These are phyloP conservation scores for Huntiella abstrusa DNA, from an alignment of 2,329 filamentous ascomycete species.

Conservation along the genomic window DNA sequence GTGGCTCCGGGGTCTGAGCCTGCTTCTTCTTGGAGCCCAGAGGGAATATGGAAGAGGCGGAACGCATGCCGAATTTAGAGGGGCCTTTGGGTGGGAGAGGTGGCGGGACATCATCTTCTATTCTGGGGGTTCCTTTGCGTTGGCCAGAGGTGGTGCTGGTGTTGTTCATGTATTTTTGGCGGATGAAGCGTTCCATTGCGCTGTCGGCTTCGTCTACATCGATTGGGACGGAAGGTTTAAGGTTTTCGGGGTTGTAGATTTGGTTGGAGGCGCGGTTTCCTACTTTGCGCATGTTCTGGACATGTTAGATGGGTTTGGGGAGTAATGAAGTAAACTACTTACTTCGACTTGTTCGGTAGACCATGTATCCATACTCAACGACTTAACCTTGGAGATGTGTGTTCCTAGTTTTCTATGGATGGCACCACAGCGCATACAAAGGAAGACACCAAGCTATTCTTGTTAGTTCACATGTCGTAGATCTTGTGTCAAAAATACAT, in stretches of 20 bases:
- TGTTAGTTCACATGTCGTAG: neutral
- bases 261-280: constrained; percentile 78
- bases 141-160: constrained; percentile 23
- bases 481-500: constrained; percentile 25
- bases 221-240: constrained; percentile 66
- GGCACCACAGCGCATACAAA: constrained; percentile 93
- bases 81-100: constrained; percentile 44
- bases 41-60: constrained; percentile 49
- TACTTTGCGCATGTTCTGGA: constrained; percentile 78
- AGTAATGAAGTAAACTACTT: constrained; percentile 18
- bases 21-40: constrained; percentile 39
- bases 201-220: constrained; percentile 86
- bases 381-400: constrained; percentile 97
- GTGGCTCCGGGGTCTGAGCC: constrained; percentile 17
- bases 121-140: constrained; percentile 24
- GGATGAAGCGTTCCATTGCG: constrained; percentile 87
- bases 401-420: constrained; percentile 93
- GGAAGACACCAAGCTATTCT: constrained; percentile 68
- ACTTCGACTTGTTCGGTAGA: constrained; percentile 91
- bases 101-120: constrained; percentile 36
- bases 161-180: constrained; percentile 72
- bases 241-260: constrained; percentile 71
- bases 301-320: neutral
- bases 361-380: constrained; percentile 97
- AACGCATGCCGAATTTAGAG: constrained; percentile 40